These are phyloP conservation scores for Penicillium sp. DNA, from an alignment of 2,329 filamentous ascomycete species.

Conservation along the genomic window DNA sequence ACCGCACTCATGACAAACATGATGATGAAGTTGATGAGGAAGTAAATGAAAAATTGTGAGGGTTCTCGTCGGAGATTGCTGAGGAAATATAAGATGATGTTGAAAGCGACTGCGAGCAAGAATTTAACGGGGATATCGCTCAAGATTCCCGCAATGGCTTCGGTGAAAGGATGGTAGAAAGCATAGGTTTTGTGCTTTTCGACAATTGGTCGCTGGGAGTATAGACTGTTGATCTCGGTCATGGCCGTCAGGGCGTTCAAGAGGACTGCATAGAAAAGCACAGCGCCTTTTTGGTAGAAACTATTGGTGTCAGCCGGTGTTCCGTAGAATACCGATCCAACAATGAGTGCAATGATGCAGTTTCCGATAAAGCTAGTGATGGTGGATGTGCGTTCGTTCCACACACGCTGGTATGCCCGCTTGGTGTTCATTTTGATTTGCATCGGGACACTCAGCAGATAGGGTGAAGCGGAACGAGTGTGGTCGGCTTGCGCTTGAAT, in stretches of 20 bases:
- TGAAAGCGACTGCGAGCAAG: constrained; percentile 71
- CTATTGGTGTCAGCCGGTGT: constrained; percentile 63
- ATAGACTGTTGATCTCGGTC: constrained; percentile 45
- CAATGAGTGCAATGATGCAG: constrained; percentile 71
- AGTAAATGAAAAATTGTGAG: constrained; percentile 81
- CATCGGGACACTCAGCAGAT: constrained; percentile 71
- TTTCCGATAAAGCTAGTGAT: constrained; percentile 66
- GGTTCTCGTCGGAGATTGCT: constrained; percentile 72
- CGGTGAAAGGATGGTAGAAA: constrained; percentile 31
- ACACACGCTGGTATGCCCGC: constrained; percentile 74
- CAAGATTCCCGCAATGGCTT: constrained; percentile 18
- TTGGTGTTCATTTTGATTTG: constrained; percentile 77
- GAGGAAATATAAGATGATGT: constrained; percentile 82
- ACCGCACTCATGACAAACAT: constrained; percentile 80
- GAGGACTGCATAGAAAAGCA: constrained; percentile 83
- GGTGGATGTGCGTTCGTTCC: constrained; percentile 72
- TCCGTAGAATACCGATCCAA: constrained; percentile 79
- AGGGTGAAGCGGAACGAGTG: constrained; percentile 69
- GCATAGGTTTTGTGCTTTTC: constrained; percentile 34
- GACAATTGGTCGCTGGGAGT: constrained; percentile 27
- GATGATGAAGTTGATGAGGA: constrained; percentile 72
- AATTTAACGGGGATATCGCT: constrained; percentile 70
- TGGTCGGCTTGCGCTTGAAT: constrained; percentile 40
- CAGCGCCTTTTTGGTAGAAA: constrained; percentile 74
- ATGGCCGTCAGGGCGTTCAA: constrained; percentile 72